Base-by-base conservation (phyloP, 164 flowering plant species). In the Saururus chinensis region DNA sequence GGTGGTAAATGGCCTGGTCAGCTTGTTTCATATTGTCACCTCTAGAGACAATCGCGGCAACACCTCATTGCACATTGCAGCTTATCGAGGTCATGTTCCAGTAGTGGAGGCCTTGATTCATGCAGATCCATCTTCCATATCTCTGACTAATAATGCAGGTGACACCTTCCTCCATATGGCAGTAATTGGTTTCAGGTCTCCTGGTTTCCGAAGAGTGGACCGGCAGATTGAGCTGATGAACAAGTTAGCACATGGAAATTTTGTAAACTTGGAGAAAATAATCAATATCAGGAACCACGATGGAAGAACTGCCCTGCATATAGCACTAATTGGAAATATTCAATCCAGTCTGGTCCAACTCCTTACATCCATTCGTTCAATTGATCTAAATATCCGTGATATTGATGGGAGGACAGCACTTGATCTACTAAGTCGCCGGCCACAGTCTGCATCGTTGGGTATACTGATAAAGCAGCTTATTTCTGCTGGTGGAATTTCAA, bases 101-200 rank as follows among this genome's bases (percentile, higher is more conserved):
- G 90, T 88, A 35, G 77, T 84, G 10, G 72, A 86, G 77, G 62
- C 70, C 59, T 80, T 89, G 51, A 61, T 81, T 30, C 65, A 22
- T 19, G 69, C 80, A 62, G 75, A 79, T 60, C 88, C 89, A 20
- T 76, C 86, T 4, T 59, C 71, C 17, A 23, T 72, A 14, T 61
- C 78, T 40, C 3, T 74, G 10, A 67, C 74, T 21, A 92, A 92
- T 80, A 73, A 78, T 26, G 64, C 69, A 45, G 96, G 98, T 4
- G 90, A 89, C 60, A 86, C 96, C 51, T 86, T 89, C 69, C 83
- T 92, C 61, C 98, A 89, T 63, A 75, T 84, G 85, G 96, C 87
- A 14, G 87, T 92, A 25, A 76, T 96, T 55, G 93, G 98, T 40
- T 92, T 89, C 62, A 68, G 82, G 26, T 70, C 80, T 59, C 92